Conservation (phyloP, 179 eudicot species). For the Heliamphora pulchella region DNA sequence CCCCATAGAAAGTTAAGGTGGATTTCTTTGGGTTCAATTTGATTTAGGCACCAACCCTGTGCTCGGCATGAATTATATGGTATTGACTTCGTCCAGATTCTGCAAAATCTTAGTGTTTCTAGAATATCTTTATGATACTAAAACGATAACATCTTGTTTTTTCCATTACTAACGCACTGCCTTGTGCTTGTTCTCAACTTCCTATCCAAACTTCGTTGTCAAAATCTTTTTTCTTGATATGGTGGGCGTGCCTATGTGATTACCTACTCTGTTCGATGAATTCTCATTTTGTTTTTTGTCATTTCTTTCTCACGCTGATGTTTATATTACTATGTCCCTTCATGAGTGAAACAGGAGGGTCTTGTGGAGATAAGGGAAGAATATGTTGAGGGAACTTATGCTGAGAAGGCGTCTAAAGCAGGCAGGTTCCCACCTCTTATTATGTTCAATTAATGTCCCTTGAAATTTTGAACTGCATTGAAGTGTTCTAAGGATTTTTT, state of each 20-base stretch:
- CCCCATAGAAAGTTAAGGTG: not conserved
- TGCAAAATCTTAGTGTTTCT: not conserved
- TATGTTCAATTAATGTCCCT: not conserved
- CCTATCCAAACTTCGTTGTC: slow-evolving; percentile 8
- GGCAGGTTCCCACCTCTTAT: slow-evolving; percentile 27
- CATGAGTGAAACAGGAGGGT: slow-evolving; percentile 56
- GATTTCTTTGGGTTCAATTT: not conserved
- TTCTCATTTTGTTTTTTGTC: not conserved
- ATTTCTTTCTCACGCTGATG: not conserved
- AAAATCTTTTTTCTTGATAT: slow-evolving; percentile 11
- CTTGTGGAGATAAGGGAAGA: slow-evolving; percentile 90
- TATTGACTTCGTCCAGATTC: not conserved
- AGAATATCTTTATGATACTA: not conserved
- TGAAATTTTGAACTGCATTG: not conserved
- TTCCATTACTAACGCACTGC: not conserved
- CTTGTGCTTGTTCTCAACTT: slow-evolving; percentile 1
- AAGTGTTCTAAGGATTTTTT: not conserved
- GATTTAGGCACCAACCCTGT: not conserved
- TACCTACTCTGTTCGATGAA: not conserved
- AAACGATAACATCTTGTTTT: not conserved
- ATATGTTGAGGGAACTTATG: slow-evolving; percentile 48
- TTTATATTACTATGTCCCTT: slow-evolving; percentile 10
- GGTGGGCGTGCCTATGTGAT: not conserved
- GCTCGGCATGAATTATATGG: not conserved
- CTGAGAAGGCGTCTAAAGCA: slow-evolving; percentile 27